Evolutionary conservation across 2,329 filamentous ascomycete species (phyloP), one percentile per base, ranked within the genome.

Genomic region (Scytalidium lignicola): DNA sequence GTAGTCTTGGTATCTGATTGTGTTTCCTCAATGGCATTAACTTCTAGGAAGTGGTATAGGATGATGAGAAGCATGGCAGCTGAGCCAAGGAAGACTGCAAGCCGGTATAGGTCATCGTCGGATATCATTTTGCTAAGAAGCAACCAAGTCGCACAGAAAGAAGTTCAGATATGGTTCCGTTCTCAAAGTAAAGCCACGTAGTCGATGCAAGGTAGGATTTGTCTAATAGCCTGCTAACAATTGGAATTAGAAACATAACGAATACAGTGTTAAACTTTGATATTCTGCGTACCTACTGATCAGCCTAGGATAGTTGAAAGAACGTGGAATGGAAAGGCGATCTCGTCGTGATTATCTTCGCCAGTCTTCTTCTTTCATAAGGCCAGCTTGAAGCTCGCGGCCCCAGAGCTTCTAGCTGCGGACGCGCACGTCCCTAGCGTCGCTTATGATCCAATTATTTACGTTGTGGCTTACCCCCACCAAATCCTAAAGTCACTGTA

Each of bases 31-130:
- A 78, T 75, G n/a, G 89, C 82, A 65, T 99, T 97, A 74, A 96
- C 81, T 68, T 97, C 92, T 62, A 99, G 83, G 73, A 95, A 97
- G 70, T 97, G 90, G 72, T 99, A 97, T 22, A 95, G 72, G 23
- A 99, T 83, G 58, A 97, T 96, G 54, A 99, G 79, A 41, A 96
- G 75, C 88, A 97, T 92, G 55, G 92, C 83, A 39, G 85, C 80
- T 48, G 84, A 87, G 73, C 93, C 93, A 52, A 99, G 87, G 68
- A 96, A 92, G 68, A 97, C 84, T 68, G 93, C 91, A 23, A 99
- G 82, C 55, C 80, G 80, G 78, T 97, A 96, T 62, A 99, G 85
- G 58, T 93, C 85, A 68, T 79, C 75, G 82, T 99, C 93, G 67
- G 91, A 86, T 67, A 99, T 97, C 93, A 99, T 99, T 44, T 62